These are phyloP conservation scores for Sarcomyxa edulis DNA, from an alignment of 768 basidiomycete genomes.

Conservation along the genomic window DNA sequence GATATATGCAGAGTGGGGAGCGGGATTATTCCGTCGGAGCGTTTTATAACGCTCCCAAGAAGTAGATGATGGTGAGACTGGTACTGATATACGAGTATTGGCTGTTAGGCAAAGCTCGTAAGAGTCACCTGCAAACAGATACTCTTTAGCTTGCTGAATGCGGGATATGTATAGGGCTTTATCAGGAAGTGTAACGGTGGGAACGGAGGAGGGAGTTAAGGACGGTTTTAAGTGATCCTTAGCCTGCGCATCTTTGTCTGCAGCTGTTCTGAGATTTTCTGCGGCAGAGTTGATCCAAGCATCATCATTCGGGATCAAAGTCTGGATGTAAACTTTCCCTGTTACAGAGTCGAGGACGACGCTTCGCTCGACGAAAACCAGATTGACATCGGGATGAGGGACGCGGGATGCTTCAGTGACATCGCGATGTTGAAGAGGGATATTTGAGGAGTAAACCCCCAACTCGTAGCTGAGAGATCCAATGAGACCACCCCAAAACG, in stretches of 20 bases:
- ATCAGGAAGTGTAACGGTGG: slow-evolving; percentile 47
- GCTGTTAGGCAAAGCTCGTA: slow-evolving; percentile 93
- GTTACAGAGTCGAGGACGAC: slow-evolving; percentile 57
- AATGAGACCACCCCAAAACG: slow-evolving; percentile 83
- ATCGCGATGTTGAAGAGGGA: slow-evolving; percentile 27
- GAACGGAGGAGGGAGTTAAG: slow-evolving; percentile 4
- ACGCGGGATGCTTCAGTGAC: slow-evolving; percentile 12
- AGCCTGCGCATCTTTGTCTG: neutral
- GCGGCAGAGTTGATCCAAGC: slow-evolving; percentile 36
- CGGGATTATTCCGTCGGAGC: slow-evolving; percentile 76
- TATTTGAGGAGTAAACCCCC: slow-evolving; percentile 51
- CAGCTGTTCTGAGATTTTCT: slow-evolving; percentile 6
- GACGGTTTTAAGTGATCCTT: too few species aligned
- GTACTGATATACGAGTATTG: slow-evolving; percentile 52
- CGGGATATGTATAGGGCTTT: slow-evolving; percentile 57
- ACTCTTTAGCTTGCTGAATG: slow-evolving; percentile 67
- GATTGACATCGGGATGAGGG: slow-evolving; percentile 74
- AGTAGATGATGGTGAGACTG: slow-evolving; percentile 29
- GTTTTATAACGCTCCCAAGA: slow-evolving; percentile 75
- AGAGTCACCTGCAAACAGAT: slow-evolving; percentile 78
- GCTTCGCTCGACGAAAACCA: slow-evolving; percentile 76
- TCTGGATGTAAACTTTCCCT: slow-evolving; percentile 55
- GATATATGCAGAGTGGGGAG: slow-evolving; percentile 81
- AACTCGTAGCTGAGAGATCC: slow-evolving; percentile 80
- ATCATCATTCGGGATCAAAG: slow-evolving; percentile 51